Evolutionary conservation across 306 rosid genomes (phyloP).

Genomic region (Acmispon strigosus): DNA sequence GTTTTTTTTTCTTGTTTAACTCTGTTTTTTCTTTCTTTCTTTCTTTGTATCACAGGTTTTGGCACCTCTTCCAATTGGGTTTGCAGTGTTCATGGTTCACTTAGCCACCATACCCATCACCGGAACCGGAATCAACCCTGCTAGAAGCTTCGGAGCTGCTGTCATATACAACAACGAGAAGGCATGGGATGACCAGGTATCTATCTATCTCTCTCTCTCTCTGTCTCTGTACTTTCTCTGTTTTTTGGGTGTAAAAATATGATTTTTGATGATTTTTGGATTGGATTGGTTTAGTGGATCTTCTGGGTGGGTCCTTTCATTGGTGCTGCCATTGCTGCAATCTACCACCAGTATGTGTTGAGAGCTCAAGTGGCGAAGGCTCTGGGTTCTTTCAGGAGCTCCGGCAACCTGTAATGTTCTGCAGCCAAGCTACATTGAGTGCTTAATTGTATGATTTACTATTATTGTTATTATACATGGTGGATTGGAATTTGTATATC

Average conservation of each 20-base stretch:
- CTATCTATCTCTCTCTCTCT: neutral
- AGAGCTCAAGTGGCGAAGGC: conserved; percentile 40
- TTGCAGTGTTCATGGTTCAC: conserved; percentile 41
- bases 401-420: conserved; percentile 16
- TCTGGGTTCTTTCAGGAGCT: conserved; percentile 42
- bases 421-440: neutral
- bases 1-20: neutral
- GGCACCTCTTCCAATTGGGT: conserved; percentile 54
- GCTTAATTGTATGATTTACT: neutral
- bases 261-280: neutral
- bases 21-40: neutral
- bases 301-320: conserved; percentile 49
- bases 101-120: conserved; percentile 46
- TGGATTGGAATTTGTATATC: conserved; percentile 13
- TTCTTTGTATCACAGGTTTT: conserved; percentile 26
- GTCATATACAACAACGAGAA: conserved; percentile 28
- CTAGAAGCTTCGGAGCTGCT: conserved; percentile 41
- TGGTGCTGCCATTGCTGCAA: conserved; percentile 43
- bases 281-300: conserved; percentile 30
- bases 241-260: too few relatives aligned
- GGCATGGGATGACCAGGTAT: conserved; percentile 44
- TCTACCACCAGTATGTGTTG: conserved; percentile 42
- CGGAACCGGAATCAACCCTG: conserved; percentile 50
- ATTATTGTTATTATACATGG: neutral
- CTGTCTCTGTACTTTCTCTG: too few relatives aligned